Percentiles rank a stretch among this genome's conserved stretches.
Conservation (phyloP, 176 grass and related monocot species). For the Triticum turgidum region DNA sequence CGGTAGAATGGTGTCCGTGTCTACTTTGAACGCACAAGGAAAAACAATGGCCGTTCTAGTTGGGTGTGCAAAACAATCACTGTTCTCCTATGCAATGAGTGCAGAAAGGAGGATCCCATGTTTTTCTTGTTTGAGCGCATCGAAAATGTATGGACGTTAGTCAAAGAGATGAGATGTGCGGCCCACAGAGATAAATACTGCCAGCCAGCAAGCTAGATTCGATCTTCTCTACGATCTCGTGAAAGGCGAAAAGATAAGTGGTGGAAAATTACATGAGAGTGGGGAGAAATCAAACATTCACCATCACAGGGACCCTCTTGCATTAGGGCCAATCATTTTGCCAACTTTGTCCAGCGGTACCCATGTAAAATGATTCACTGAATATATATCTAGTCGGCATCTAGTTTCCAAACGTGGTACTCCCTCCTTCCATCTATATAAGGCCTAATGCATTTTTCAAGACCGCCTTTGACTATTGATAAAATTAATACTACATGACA, state of each 20-base stretch:
- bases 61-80: neutral
- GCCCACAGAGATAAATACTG: neutral
- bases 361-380: neutral
- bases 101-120: neutral
- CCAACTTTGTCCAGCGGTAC: neutral
- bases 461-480: too few species aligned
- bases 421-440: too few species aligned
- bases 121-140: constrained; percentile 9
- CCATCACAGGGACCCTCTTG: neutral
- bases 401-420: neutral
- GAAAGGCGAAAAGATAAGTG: constrained; percentile 1
- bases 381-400: constrained; percentile 9
- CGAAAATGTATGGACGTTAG: neutral
- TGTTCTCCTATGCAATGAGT: constrained; percentile 2
- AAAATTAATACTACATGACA: too few species aligned
- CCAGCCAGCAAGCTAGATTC: neutral
- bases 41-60: neutral
- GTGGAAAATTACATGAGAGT: neutral
- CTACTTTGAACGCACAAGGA: neutral
- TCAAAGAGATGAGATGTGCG: constrained; percentile 5
- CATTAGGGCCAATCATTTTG: neutral
- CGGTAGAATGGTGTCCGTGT: neutral
- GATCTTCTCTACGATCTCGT: constrained; percentile 11
- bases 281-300: neutral
- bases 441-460: too few species aligned